Conservation (phyloP, 495 filamentous ascomycete genomes). For the Penicillium ochrochloron region DNA sequence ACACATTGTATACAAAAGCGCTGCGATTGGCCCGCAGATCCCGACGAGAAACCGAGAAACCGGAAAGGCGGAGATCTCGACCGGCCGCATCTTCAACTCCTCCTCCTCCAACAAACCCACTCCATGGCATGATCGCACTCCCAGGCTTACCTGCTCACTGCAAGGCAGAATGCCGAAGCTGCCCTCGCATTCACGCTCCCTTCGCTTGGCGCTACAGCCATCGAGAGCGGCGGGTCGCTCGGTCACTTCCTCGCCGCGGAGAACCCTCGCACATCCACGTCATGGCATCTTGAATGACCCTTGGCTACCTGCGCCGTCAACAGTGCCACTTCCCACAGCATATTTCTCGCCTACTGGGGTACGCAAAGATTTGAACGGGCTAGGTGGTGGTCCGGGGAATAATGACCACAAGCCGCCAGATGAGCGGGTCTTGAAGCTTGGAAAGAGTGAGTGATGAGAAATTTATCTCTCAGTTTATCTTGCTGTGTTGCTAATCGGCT, state of each 20-base stretch:
- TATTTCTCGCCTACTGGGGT: slow-evolving; percentile 33
- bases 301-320: slow-evolving; percentile 32
- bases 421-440: slow-evolving; percentile 85
- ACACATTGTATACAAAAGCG: slow-evolving; percentile 24
- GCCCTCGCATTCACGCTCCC: slow-evolving; percentile 23
- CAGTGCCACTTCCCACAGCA: slow-evolving; percentile 21
- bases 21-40: slow-evolving; percentile 29
- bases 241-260: slow-evolving; percentile 36
- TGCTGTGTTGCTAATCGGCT: background rate
- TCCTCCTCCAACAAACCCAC: background rate
- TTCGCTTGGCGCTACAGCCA: slow-evolving; percentile 16
- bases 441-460: slow-evolving; percentile 68
- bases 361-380: slow-evolving; percentile 24
- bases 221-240: slow-evolving; percentile 19
- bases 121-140: slow-evolving; percentile 27
- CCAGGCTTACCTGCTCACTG: slow-evolving; percentile 11
- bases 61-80: slow-evolving; percentile 3
- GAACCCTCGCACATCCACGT: slow-evolving; percentile 37
- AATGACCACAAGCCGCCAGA: slow-evolving; percentile 60
- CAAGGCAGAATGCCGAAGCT: slow-evolving; percentile 44
- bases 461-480: background rate
- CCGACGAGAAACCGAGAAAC: slow-evolving; percentile 17
- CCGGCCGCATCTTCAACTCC: slow-evolving; percentile 20
- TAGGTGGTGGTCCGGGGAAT: slow-evolving; percentile 16
- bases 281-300: slow-evolving; percentile 39